Conservation (phyloP, 306 rosid genomes). For the Medicago ruthenica region DNA sequence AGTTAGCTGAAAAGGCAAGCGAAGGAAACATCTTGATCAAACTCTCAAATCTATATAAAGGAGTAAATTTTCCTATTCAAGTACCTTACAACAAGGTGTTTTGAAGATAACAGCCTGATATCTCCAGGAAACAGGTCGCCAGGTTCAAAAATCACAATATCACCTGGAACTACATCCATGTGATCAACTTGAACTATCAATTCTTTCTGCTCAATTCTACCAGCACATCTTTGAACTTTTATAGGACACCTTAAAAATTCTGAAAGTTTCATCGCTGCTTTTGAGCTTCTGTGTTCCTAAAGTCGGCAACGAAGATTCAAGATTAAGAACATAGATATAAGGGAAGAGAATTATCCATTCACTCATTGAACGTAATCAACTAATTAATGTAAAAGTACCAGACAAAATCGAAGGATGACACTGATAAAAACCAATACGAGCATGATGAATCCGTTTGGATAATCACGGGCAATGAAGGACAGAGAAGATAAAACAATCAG, state of each 20-base stretch:
- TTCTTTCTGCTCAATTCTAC: conserved; percentile 79
- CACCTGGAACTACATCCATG: conserved; percentile 85
- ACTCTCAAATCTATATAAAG: conserved; percentile 34
- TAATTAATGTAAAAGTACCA: conserved; percentile 52
- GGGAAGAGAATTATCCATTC: neutral
- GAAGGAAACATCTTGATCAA: conserved; percentile 24
- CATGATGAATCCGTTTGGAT: conserved; percentile 77
- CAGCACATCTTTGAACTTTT: conserved; percentile 89
- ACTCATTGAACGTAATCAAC: neutral
- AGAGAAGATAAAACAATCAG: conserved; percentile 65
- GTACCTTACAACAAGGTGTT: conserved; percentile 86
- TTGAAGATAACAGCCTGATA: conserved; percentile 74
- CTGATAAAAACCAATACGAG: conserved; percentile 72
- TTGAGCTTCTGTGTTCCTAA: conserved; percentile 82
- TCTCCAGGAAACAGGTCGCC: conserved; percentile 94
- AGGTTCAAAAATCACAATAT: conserved; percentile 84
- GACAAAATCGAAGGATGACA: conserved; percentile 78
- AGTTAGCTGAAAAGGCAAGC: conserved; percentile 28
- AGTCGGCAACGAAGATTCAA: conserved; percentile 15
- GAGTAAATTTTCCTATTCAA: conserved; percentile 1
- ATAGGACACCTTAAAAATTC: conserved; percentile 73
- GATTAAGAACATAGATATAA: neutral
- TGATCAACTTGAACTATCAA: conserved; percentile 82
- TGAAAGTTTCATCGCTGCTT: conserved; percentile 84
- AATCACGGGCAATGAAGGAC: conserved; percentile 67